phyloP scores from a whole-genome alignment of 495 filamentous ascomycete genomes.

The Podospora tetraspora region DNA sequence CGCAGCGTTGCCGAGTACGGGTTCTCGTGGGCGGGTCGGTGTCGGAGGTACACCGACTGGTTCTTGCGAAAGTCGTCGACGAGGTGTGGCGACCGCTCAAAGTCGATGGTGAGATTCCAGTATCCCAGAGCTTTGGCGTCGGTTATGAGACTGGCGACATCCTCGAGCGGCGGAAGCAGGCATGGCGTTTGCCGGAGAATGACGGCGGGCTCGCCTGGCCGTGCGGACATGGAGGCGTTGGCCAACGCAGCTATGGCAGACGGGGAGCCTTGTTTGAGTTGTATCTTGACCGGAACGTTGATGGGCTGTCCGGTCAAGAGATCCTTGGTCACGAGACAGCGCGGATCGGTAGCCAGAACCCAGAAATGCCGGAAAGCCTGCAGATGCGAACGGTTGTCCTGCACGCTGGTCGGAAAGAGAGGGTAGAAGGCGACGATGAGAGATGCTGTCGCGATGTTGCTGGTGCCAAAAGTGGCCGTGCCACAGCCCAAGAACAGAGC shows the following conservation, averaged over 20 bases:
- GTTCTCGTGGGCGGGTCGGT: constrained; percentile 63
- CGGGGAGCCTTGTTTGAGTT: constrained; percentile 26
- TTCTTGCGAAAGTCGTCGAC: constrained; percentile 65
- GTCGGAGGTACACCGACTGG: constrained; percentile 75
- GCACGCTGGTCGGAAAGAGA: constrained; percentile 77
- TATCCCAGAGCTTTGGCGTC: constrained; percentile 57
- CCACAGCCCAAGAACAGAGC: constrained; percentile 88
- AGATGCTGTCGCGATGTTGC: constrained; percentile 76
- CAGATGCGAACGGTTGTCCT: constrained; percentile 89
- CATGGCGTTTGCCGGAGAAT: constrained; percentile 58
- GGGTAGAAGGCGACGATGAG: constrained; percentile 92
- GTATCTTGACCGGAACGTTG: constrained; percentile 58
- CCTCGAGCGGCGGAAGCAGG: constrained; percentile 72
- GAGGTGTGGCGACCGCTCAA: constrained; percentile 58
- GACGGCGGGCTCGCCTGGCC: constrained; percentile 10
- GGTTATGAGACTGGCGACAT: constrained; percentile 62
- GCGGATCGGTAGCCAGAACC: constrained; percentile 86
- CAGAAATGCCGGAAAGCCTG: constrained; percentile 98
- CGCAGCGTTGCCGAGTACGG: constrained; percentile 71
- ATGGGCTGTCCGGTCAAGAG: constrained; percentile 75
- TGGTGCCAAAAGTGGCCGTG: constrained; percentile 86
- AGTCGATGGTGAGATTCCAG: constrained; percentile 81
- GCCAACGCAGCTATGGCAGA: constrained; percentile 18
- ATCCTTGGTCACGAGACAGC: constrained; percentile 82
- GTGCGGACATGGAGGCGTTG: not conserved